Evolutionary conservation across 2,329 filamentous ascomycete species (phyloP), one percentile per base, ranked within the genome.

Genomic region (Alternaria viburni): DNA sequence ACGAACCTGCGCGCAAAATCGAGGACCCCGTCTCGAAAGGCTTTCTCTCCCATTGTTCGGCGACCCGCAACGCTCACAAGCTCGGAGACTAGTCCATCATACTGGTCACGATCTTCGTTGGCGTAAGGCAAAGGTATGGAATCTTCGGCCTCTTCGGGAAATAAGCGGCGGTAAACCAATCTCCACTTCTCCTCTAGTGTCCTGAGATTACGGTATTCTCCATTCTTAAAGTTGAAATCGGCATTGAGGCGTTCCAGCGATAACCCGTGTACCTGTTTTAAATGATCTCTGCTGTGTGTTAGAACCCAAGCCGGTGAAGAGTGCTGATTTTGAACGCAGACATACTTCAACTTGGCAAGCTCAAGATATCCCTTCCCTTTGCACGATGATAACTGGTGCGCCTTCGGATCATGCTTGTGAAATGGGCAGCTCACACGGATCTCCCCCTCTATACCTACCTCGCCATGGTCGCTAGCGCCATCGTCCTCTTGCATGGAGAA

Each of bases 301-400:
- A 36, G 5, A 19, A 12, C 12, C 49, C 15, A 30, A 54, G 17
- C 11, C 15, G 36, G 36, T 25, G 15, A 13, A 26, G 41, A 50
- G 2, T n/a, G 3, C 6, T 36, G 21, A n/a, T 30, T 11, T 28
- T 52, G 28, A 30, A 25, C 36, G 36, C 36, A 51, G 28, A 46
- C 54, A 21, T 60, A 60, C 61, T 54, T 57, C 15, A 61, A 26
- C 26, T 64, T 64, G 13, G 51, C 61, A 49, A 61, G 19, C 45
- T 64, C 61, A 52, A 47, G 44, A 25, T 54, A 64, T 3, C 57
- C 61, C 11, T 45, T 45, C 9, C 57, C 47, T 30, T 12, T 49
- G 36, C 47, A 63, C 60, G 32, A 52, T 32, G 50, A n/a, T 12
- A 12, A n/a, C 17, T 12, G 19, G 15, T 32, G 19, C 25, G 19